phyloP scores from a whole-genome alignment of 495 filamentous ascomycete species.

The Tirmania nivea region DNA sequence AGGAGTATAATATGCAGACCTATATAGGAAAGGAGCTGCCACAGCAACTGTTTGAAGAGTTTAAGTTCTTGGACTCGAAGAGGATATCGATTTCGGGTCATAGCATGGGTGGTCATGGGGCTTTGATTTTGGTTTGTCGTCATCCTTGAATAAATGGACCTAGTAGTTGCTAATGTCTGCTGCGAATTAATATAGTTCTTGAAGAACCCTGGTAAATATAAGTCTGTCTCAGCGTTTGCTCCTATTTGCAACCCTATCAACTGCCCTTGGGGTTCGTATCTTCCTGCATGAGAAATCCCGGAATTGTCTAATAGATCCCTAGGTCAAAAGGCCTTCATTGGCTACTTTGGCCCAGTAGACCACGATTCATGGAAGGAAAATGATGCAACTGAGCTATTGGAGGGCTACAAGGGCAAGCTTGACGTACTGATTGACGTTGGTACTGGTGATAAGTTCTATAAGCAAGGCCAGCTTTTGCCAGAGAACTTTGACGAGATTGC shows the following conservation, averaged over 20 bases:
- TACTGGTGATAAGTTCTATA: constrained; percentile 87
- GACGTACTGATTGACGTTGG: constrained; percentile 34
- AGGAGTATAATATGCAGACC: constrained; percentile 75
- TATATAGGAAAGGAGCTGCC: constrained; percentile 76
- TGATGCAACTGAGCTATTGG: constrained; percentile 80
- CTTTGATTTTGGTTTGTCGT: constrained; percentile 47
- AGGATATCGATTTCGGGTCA: constrained; percentile 73
- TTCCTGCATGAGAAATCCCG: neutral
- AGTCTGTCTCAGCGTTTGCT: constrained; percentile 70
- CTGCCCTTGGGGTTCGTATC: constrained; percentile 53
- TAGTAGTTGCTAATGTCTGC: neutral
- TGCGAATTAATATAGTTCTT: constrained; percentile 34
- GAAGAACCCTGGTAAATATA: constrained; percentile 73
- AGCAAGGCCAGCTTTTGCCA: constrained; percentile 72
- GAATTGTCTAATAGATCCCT: neutral
- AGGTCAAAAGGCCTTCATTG: constrained; percentile 64
- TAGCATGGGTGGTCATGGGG: constrained; percentile 92
- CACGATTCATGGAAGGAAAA: constrained; percentile 61
- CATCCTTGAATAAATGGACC: neutral
- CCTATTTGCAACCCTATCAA: constrained; percentile 73
- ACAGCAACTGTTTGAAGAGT: constrained; percentile 41
- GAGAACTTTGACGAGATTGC: constrained; percentile 78
- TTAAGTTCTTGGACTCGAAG: constrained; percentile 39
- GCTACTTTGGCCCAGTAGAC: constrained; percentile 61
- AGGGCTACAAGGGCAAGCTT: constrained; percentile 45